Evolutionary conservation across 768 basidiomycete species (phyloP).

Genomic region (Gymnopilus dilepis): DNA sequence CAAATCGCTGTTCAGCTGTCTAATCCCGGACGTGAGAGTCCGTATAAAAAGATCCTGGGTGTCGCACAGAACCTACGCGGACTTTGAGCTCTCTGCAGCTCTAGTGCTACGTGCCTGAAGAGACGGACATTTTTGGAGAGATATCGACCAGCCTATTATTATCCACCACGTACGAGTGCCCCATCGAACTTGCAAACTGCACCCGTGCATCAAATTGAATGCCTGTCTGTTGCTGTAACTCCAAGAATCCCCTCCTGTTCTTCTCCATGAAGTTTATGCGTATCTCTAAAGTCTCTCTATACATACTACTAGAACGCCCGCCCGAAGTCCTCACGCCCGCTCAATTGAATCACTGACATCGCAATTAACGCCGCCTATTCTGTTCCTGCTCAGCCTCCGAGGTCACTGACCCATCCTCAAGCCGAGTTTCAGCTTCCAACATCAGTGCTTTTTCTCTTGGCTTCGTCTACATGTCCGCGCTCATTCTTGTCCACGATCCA

Average conservation of each 20-base stretch:
- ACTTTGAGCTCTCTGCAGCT: slow-evolving; percentile 18
- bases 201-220: slow-evolving; percentile 3
- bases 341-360: background rate
- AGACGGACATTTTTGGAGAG: slow-evolving; percentile 11
- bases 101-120: slow-evolving; percentile 14
- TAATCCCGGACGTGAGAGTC: slow-evolving; percentile 11
- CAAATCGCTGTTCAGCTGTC: slow-evolving; percentile 1
- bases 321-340: background rate
- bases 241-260: background rate
- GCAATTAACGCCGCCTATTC: slow-evolving; percentile 1
- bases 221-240: slow-evolving; percentile 1
- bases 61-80: slow-evolving; percentile 17
- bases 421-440: background rate
- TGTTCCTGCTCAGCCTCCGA: slow-evolving; percentile 1
- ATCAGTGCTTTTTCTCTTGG: background rate
- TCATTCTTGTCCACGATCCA: background rate
- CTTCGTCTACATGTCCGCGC: background rate
- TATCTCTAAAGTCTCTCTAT: background rate
- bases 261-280: slow-evolving; percentile 5
- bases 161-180: background rate
- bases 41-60: slow-evolving; percentile 3
- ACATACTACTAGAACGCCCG: background rate
- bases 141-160: slow-evolving; percentile 13
- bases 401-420: background rate
- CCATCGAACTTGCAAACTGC: background rate